Evolutionary conservation across 2,329 filamentous ascomycete species (phyloP), one percentile per base, ranked within the genome.

Genomic region (Blastomyces emzantsi): DNA sequence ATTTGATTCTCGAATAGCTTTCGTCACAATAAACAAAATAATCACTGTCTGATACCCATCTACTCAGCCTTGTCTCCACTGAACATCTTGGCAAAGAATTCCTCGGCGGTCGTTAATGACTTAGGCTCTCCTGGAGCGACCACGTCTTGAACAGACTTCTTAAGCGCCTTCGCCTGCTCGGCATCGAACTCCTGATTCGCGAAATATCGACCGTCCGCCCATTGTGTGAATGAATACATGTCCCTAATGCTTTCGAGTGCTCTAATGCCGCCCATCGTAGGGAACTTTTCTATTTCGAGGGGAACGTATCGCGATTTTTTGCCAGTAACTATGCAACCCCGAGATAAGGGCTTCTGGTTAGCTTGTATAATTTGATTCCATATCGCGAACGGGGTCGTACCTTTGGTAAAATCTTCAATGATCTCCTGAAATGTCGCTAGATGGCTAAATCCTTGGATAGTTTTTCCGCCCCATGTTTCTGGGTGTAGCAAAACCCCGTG

Each of bases 41-140:
- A 36, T 36, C n/a, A 13, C 3, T 8, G 22, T 43, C 11, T 60
- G 25, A 19, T 28, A 47, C 39, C 8, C 25, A 49, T 43, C 9
- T 60, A 33, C 58, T 36, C 13, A 9, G 22, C 4, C 13, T 61
- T 61, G 6, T 33, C 33, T 15, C n/a, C n/a, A 15, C 60, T 30
- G 39, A 61, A 61, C 47, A 61, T 61, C 45, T 61, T 43, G 13
- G 30, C 33, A 28, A 61, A 61, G 19, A 61, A 54, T n/a, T 43
- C 19, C 9, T 61, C 47, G 9, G 60, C 11, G 5, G 47, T 54
- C 47, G 28, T 36, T 22, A 61, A 33, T 19, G 47, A 7, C 15
- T 55, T 43, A 1, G 33, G 51, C 15, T 60, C 58, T 49, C 45
- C 30, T 7, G 43, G 43, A 47, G 25, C 58, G 9, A 61, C 47